Base-by-base conservation (phyloP, 108 stramenopile species). In the Phaeodactylum tricornutum region DNA sequence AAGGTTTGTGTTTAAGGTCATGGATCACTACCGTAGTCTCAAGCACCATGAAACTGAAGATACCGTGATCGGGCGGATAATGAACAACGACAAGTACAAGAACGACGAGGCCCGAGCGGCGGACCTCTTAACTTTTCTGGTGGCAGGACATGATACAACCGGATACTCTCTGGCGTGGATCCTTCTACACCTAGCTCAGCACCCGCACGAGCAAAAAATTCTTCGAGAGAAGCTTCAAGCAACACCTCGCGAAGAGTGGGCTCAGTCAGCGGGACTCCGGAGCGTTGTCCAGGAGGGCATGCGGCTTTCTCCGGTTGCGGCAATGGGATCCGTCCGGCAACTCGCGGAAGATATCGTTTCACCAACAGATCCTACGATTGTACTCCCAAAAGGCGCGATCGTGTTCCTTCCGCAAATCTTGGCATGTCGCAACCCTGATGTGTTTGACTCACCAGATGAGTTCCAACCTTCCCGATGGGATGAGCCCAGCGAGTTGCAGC, bases 131-230 rank as follows among this genome's bases (percentile, higher is more conserved):
- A 49, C 67, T 41, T 34, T 77, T 19, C 26, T 79, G 17, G 21
- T 75, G 25, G 55, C 67, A 17, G 78, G 74, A 12, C 44, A 61
- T 23, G 78, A 75, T 8, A 69, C 70, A 1, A 75, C 71, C 14
- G 60, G 59, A 8, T 69, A 61, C 29, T 52, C 67, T 17, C 15
- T 75, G 22, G 59, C 67, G 15, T 70, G 56, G 61, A 66, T 44
- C n/a, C 29, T 70, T 15, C 22, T 59, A 4, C 62, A 70, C 43
- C 46, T 79, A 22, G 72, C 73, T 5, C 53, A 53, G 9, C 55
- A 74, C 40, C 55, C 54, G 7, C 23, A 24, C 11, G 69, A 55
- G 15, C 53, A 55, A 9, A 26, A 29, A 1, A 40, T 52, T 29
- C 44, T 79, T 20, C 46, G 66, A 12, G 28, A 65, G 21, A 62